Conservation (phyloP, 2,329 filamentous ascomycete genomes). For the Zymoseptoria tritici region DNA sequence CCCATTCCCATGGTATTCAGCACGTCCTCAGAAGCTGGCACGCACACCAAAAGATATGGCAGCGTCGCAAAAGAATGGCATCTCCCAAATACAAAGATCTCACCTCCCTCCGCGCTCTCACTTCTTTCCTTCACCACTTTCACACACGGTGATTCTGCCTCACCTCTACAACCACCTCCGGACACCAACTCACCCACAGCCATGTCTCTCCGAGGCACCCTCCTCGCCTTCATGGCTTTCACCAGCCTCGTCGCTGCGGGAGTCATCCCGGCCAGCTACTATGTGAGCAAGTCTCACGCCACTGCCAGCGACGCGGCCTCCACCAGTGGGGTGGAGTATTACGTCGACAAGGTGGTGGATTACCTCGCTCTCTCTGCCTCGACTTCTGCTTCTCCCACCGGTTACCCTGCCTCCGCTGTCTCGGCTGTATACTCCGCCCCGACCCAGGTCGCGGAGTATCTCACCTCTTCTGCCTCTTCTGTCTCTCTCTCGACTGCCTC, state of each 20-base stretch:
- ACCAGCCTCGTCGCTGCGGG: background rate
- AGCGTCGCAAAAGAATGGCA: background rate
- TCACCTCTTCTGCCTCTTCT: background rate
- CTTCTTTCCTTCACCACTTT: background rate
- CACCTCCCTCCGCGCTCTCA: background rate
- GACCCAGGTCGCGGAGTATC: background rate
- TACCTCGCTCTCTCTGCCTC: background rate
- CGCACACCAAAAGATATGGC: background rate
- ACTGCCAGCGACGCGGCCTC: background rate
- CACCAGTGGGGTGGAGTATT: background rate
- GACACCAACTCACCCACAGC: background rate
- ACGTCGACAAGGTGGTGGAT: background rate
- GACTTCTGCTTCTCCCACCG: background rate
- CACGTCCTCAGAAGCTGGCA: background rate
- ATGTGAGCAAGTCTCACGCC: background rate
- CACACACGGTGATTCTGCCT: background rate
- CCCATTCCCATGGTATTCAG: background rate
- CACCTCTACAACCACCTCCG: background rate
- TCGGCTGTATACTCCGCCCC: background rate
- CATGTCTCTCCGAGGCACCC: background rate
- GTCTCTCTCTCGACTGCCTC: background rate
- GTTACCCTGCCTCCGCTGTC: background rate
- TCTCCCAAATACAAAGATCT: background rate
- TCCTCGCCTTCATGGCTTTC: background rate
- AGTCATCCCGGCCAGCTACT: background rate